Evolutionary conservation across 1,139 yeast species (phyloP).

Genomic region (Scheffersomyces segobiensis): DNA sequence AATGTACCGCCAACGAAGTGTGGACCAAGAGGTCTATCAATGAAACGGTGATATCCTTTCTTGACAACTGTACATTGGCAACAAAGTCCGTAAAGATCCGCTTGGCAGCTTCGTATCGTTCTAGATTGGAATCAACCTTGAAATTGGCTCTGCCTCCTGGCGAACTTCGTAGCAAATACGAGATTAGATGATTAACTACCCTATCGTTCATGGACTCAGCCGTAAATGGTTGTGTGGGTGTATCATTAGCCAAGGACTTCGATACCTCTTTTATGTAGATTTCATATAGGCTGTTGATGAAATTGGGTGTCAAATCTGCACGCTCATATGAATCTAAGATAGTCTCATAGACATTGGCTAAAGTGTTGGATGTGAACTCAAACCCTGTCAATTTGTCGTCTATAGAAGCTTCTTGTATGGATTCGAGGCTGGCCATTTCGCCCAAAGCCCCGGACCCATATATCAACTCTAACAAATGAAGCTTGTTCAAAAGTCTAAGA

Average conservation of each 20-base stretch:
- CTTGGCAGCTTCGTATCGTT: slow-evolving; percentile 32
- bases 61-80: slow-evolving; percentile 12
- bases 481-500: slow-evolving; percentile 23
- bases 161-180: slow-evolving; percentile 24
- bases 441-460: slow-evolving; percentile 20
- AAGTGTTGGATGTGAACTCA: slow-evolving; percentile 21
- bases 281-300: slow-evolving; percentile 20
- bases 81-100: slow-evolving; percentile 25
- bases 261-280: slow-evolving; percentile 16
- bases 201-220: slow-evolving; percentile 20
- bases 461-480: slow-evolving; percentile 23
- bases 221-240: slow-evolving; percentile 4
- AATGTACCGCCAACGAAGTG: slow-evolving; percentile 28
- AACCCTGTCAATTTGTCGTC: slow-evolving; percentile 29
- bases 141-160: slow-evolving; percentile 20
- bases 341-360: slow-evolving; percentile 29
- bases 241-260: not conserved
- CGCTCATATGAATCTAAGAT: slow-evolving; percentile 18
- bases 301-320: slow-evolving; percentile 15
- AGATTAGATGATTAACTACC: slow-evolving; percentile 31
- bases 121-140: slow-evolving; percentile 16
- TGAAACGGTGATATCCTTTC: slow-evolving; percentile 19
- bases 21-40: slow-evolving; percentile 33
- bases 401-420: slow-evolving; percentile 28
- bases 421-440: slow-evolving; percentile 11